Base-by-base conservation (phyloP, 2,329 filamentous ascomycete species). In the Colletotrichum spaethianum region DNA sequence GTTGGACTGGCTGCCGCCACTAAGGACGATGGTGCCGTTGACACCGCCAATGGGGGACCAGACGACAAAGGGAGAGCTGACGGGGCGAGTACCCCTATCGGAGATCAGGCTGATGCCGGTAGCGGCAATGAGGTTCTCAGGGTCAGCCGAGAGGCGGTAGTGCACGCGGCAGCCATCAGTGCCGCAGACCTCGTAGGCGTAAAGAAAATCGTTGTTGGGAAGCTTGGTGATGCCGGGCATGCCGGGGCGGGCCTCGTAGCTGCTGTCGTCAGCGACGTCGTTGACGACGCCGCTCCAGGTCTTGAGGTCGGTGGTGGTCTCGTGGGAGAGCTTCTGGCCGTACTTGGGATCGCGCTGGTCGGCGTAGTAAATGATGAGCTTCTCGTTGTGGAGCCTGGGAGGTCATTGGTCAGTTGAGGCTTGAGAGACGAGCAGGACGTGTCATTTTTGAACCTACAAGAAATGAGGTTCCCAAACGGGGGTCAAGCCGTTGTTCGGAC, bases 381-480 rank as follows among this genome's bases (percentile, higher is more conserved):
- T 83, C 68, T 88, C 85, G 63, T 92, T 81, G 79, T 91, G 86
- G 53, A 87, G 83, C 77, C 87, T 86, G 52, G 9, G 20, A 3
- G 14, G n/a, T n/a, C 0, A 14, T 0, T 0, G 11, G 31, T 77
- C 23, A 74, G 67, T 16, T 12, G 1, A 23, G 23, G 4, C 0
- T 20, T 16, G 1, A 1, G 2, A 5, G 12, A 28, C 18, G 23
- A 2, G 7, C 3, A 2, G 11, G 1, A 2, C 0, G 52, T 20
- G 11, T 12, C n/a, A 5, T 18, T 14, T 1, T 26, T n/a, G 31
- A 42, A 74, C 79, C 74, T 74, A 82, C 79, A 90, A 76, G 53
- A 94, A 80, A 79, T 92, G 93, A 0, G 92, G 92, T 79, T 94
- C 93, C 92, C 92, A 94, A 23, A 94, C 90, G 0, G 92, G 91